phyloP scores from a whole-genome alignment of 441 rosid genomes.

The Pelargonium fulgidum region DNA sequence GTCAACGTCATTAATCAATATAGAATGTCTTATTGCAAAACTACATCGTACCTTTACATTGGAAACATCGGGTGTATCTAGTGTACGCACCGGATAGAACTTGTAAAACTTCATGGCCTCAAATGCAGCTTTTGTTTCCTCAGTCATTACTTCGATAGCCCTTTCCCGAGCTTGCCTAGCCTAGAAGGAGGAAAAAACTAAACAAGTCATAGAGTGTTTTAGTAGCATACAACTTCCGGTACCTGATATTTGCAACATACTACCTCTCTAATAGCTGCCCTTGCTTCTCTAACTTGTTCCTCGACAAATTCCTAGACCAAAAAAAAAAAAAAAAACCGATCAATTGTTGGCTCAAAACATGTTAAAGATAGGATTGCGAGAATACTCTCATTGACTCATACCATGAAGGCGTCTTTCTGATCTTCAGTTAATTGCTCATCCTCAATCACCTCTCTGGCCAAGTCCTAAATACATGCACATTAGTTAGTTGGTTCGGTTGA shows the following conservation, averaged over 20 bases:
- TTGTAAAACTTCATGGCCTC: conserved; percentile 66
- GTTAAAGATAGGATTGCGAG: background rate
- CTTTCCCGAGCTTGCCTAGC: conserved; percentile 66
- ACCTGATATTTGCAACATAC: background rate
- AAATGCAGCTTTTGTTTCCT: conserved; percentile 48
- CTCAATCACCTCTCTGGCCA: conserved; percentile 50
- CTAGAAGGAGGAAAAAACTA: conserved; percentile 25
- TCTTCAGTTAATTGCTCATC: conserved; percentile 63
- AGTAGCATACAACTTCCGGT: background rate
- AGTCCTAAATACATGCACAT: conserved; percentile 43
- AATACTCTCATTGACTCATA: conserved; percentile 22
- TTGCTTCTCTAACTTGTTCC: conserved; percentile 75
- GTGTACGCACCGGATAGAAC: conserved; percentile 68
- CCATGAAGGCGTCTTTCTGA: conserved; percentile 79
- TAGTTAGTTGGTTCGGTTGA: background rate
- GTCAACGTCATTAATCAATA: too few relatives aligned
- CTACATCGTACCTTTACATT: conserved; percentile 43
- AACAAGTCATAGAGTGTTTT: too few relatives aligned
- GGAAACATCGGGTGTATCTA: conserved; percentile 66
- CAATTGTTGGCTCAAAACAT: conserved; percentile 10
- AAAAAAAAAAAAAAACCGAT: too few relatives aligned
- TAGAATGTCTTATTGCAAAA: too few relatives aligned
- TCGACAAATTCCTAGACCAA: conserved; percentile 69
- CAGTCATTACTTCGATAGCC: conserved; percentile 57
- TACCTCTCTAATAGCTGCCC: conserved; percentile 79